These are phyloP conservation scores for Aureobasidium subglaciale DNA, from an alignment of 2,329 filamentous ascomycete genomes.

Conservation along the genomic window DNA sequence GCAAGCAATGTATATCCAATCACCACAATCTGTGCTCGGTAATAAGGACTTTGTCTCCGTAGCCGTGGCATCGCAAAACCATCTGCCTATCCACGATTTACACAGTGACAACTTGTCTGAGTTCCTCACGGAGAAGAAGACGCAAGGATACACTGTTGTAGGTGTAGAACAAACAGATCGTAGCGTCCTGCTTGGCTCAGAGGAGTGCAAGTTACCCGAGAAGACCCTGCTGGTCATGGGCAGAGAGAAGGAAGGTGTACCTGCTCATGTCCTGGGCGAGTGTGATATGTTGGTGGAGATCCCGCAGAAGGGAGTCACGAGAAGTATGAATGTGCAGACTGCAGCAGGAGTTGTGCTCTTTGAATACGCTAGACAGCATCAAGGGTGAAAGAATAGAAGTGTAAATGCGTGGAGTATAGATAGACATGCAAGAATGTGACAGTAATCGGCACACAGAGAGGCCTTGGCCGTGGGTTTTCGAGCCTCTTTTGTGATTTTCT, in stretches of 20 bases:
- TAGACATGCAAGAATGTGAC: too few species aligned
- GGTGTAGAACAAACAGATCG: conserved; percentile 50
- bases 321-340: conserved; percentile 51
- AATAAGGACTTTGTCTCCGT: conserved; percentile 45
- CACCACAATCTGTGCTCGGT: conserved; percentile 32
- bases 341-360: conserved; percentile 45
- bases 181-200: conserved; percentile 37
- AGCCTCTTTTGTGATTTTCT: too few species aligned
- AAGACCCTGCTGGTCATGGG: conserved; percentile 40
- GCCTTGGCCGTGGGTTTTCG: too few species aligned
- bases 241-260: conserved; percentile 46
- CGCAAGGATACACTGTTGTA: conserved; percentile 44
- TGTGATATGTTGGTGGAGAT: conserved; percentile 49
- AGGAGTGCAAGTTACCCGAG: conserved; percentile 25
- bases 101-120: conserved; percentile 21
- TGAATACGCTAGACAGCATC: conserved; percentile 42
- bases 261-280: conserved; percentile 40
- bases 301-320: conserved; percentile 43
- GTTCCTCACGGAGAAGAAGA: conserved; percentile 36
- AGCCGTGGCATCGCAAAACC: conserved; percentile 43
- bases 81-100: conserved; percentile 38
- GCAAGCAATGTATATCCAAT: conserved; percentile 37
- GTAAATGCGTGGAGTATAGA: too few species aligned
- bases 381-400: too few species aligned
- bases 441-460: too few species aligned